Conservation (phyloP, 495 filamentous ascomycete species). For the Chaetomium tenue region DNA sequence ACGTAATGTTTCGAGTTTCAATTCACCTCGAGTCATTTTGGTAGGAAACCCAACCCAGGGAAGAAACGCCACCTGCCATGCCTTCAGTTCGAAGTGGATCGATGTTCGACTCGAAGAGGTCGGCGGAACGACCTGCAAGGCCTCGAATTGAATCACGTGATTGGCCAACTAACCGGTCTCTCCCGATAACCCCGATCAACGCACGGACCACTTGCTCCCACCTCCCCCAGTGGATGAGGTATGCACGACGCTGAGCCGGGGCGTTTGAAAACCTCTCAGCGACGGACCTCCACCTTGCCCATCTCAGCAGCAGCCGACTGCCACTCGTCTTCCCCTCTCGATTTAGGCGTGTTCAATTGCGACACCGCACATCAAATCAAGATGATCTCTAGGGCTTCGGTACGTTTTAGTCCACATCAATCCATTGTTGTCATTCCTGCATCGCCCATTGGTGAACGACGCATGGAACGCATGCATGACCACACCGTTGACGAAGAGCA, state of each 20-base stretch:
- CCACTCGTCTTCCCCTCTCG: conserved; percentile 25
- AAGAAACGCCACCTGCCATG: too few relatives aligned
- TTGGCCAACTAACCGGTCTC: conserved; percentile 20
- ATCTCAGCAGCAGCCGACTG: conserved; percentile 28
- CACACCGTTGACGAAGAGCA: neutral
- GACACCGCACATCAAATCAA: conserved; percentile 40
- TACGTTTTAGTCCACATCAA: conserved; percentile 43
- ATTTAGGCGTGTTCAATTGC: conserved; percentile 32
- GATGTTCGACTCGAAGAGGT: too few relatives aligned
- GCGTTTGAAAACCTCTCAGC: conserved; percentile 41
- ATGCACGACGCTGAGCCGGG: conserved; percentile 28
- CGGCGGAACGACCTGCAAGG: too few relatives aligned
- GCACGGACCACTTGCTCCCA: conserved; percentile 23
- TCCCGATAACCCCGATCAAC: conserved; percentile 21
- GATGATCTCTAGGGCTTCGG: conserved; percentile 70
- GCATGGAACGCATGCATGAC: neutral
- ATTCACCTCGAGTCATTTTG: too few relatives aligned
- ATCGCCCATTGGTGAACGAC: too few relatives aligned
- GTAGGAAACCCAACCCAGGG: too few relatives aligned
- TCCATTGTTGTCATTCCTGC: neutral
- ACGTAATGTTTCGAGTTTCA: too few relatives aligned
- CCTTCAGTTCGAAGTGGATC: too few relatives aligned
- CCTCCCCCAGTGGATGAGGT: conserved; percentile 19
- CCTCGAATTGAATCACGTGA: conserved; percentile 23
- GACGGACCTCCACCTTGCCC: conserved; percentile 37